These are phyloP conservation scores for Trypanosoma conorhini DNA, from an alignment of 208 protist species.

Conservation along the genomic window DNA sequence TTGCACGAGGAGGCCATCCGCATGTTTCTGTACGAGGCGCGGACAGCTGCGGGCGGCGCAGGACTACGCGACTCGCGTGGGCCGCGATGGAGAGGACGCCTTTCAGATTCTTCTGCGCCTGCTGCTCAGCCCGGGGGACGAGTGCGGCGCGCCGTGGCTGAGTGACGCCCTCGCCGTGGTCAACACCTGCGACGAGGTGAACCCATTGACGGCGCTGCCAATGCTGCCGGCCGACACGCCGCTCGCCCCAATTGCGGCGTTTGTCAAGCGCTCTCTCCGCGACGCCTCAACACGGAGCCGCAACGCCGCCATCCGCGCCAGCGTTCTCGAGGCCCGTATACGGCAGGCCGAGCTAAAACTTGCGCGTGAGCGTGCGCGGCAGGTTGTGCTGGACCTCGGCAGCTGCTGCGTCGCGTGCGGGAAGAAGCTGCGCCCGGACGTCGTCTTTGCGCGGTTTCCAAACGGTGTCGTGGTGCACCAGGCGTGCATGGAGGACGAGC, in stretches of 20 bases:
- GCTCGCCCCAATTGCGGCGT: conserved; percentile 35
- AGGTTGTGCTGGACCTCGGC: conserved; percentile 28
- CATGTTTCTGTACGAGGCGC: conserved; percentile 62
- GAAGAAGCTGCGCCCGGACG: conserved; percentile 53
- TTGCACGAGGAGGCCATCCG: conserved; percentile 52
- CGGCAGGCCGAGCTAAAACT: conserved; percentile 26
- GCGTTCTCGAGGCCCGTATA: conserved; percentile 33
- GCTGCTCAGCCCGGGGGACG: conserved; percentile 29
- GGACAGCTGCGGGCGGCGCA: conserved; percentile 42
- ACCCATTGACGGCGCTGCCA: conserved; percentile 48
- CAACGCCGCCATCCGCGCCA: conserved; percentile 35
- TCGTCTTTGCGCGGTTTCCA: conserved; percentile 63
- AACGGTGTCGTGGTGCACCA: conserved; percentile 70
- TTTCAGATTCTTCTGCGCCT: conserved; percentile 42
- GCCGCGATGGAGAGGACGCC: conserved; percentile 36
- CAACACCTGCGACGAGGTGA: conserved; percentile 40
- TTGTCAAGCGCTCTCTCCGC: conserved; percentile 56
- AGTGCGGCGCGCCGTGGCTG: conserved; percentile 12
- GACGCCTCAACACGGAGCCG: conserved; percentile 32
- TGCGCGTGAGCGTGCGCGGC: conserved; percentile 31
- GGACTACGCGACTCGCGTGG: conserved; percentile 49
- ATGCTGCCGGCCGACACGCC: conserved; percentile 65
- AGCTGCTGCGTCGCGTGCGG: conserved; percentile 62
- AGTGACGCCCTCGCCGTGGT: conserved; percentile 48
- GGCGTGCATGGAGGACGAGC: conserved; percentile 50